Percentiles rank a stretch among this genome's conserved stretches.
These are phyloP conservation scores for Pisolithus tinctorius DNA, from an alignment of 768 basidiomycete species.

Conservation along the genomic window DNA sequence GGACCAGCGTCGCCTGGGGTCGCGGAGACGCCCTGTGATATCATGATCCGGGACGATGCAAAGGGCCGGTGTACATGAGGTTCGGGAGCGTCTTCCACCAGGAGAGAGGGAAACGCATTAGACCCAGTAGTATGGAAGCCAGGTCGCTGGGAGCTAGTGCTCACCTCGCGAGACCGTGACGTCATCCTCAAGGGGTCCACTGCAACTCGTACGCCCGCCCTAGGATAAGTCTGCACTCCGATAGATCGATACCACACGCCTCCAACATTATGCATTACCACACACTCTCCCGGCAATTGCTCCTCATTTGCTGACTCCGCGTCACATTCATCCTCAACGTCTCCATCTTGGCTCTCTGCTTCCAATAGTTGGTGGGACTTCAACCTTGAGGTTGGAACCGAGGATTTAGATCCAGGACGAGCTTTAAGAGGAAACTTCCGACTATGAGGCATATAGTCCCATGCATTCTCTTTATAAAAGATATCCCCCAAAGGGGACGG, in stretches of 20 bases:
- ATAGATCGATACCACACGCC: constrained; percentile 45
- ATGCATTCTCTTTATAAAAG: constrained; percentile 64
- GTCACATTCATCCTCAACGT: constrained; percentile 59
- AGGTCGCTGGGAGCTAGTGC: constrained; percentile 15
- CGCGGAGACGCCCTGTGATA: not conserved
- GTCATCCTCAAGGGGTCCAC: constrained; percentile 15
- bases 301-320: constrained; percentile 47
- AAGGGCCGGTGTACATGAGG: not conserved
- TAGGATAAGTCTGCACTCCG: constrained; percentile 64
- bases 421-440: constrained; percentile 64
- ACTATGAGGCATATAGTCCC: constrained; percentile 80
- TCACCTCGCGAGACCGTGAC: constrained; percentile 16
- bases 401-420: constrained; percentile 25
- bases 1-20: not conserved
- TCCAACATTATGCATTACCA: constrained; percentile 6
- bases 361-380: constrained; percentile 43
- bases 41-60: not conserved
- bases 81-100: constrained; percentile 1
- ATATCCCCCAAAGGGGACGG: constrained; percentile 38
- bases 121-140: constrained; percentile 10
- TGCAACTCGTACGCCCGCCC: constrained; percentile 56
- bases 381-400: constrained; percentile 46
- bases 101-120: not conserved
- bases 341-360: constrained; percentile 73
- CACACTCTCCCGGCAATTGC: constrained; percentile 31